A percentile compares a stretch with the other conserved stretches of the same genome.
phyloP scores from a whole-genome alignment of 345 rosid genomes.

The Dovyalis caffra region DNA sequence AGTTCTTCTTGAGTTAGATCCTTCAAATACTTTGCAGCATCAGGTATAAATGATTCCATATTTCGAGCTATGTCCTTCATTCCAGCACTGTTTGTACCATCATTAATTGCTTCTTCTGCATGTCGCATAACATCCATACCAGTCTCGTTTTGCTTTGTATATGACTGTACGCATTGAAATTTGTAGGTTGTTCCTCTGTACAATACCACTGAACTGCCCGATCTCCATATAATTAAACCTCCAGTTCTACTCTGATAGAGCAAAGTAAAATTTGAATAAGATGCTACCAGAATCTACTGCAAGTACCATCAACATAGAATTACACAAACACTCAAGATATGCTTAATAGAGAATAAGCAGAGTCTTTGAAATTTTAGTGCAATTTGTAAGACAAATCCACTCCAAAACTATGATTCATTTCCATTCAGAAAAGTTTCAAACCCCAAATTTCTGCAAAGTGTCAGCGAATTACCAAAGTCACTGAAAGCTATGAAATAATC shows the following conservation, averaged over 20 bases:
- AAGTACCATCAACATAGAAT: constrained; percentile 1
- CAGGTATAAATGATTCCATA: constrained; percentile 27
- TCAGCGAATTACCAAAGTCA: neutral
- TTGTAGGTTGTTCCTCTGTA: constrained; percentile 80
- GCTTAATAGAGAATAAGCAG: neutral
- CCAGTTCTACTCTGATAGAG: constrained; percentile 71
- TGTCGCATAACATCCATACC: constrained; percentile 16
- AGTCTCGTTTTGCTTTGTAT: constrained; percentile 39
- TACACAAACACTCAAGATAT: neutral
- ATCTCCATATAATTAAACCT: constrained; percentile 92
- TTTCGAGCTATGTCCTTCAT: constrained; percentile 17
- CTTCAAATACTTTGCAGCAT: constrained; percentile 40
- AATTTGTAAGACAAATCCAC: neutral
- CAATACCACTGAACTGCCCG: constrained; percentile 85
- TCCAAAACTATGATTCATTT: neutral
- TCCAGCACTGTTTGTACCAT: constrained; percentile 13
- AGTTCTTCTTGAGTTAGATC: constrained; percentile 57
- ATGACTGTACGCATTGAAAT: constrained; percentile 65
- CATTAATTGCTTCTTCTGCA: constrained; percentile 13
- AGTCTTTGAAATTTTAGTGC: neutral
- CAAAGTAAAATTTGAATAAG: constrained; percentile 22
- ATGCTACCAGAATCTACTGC: constrained; percentile 11
- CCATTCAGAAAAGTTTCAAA: neutral
- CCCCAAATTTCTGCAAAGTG: neutral
- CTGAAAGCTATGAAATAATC: neutral